Conservation (phyloP, 2,329 filamentous ascomycete genomes). For the Nannizziopsis barbatae region DNA sequence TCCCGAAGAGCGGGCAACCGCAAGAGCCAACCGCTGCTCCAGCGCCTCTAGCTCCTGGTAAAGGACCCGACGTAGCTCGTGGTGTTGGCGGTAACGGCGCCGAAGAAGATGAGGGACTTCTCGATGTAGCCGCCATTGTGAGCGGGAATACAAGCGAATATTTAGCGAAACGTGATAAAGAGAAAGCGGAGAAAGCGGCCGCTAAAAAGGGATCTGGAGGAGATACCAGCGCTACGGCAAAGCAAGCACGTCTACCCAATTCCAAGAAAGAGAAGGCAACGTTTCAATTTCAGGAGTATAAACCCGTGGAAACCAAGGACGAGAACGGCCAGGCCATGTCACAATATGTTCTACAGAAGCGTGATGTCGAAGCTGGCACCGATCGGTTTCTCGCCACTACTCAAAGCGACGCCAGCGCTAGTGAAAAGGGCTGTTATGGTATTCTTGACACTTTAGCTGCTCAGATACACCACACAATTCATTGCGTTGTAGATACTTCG, state of each 20-base stretch:
- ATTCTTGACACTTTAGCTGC: constrained; percentile 76
- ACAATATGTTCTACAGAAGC: constrained; percentile 41
- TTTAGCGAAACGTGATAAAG: constrained; percentile 51
- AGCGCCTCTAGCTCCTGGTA: constrained; percentile 43
- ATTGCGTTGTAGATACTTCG: constrained; percentile 70
- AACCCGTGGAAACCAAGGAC: constrained; percentile 44
- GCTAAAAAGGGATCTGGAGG: constrained; percentile 43
- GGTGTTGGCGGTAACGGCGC: constrained; percentile 35
- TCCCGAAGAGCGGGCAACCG: constrained; percentile 43
- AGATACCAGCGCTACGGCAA: constrained; percentile 32
- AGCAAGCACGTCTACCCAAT: constrained; percentile 46
- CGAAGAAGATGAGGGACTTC: constrained; percentile 50
- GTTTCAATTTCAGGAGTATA: constrained; percentile 52
- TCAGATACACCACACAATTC: constrained; percentile 71
- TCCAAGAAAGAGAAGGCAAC: constrained; percentile 48
- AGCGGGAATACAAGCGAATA: constrained; percentile 53
- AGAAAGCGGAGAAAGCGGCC: constrained; percentile 47
- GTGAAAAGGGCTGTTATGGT: constrained; percentile 39
- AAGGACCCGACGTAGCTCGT: constrained; percentile 41
- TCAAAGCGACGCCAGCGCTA: constrained; percentile 23
- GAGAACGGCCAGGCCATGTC: constrained; percentile 38
- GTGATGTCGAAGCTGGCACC: constrained; percentile 51
- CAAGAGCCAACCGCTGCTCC: constrained; percentile 28
- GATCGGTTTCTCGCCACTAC: constrained; percentile 52
- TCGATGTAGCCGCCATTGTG: constrained; percentile 56